Percentiles rank a stretch among this genome's conserved stretches.
phyloP scores from a whole-genome alignment of 148 eudicot genomes.

The Beta vulgaris region DNA sequence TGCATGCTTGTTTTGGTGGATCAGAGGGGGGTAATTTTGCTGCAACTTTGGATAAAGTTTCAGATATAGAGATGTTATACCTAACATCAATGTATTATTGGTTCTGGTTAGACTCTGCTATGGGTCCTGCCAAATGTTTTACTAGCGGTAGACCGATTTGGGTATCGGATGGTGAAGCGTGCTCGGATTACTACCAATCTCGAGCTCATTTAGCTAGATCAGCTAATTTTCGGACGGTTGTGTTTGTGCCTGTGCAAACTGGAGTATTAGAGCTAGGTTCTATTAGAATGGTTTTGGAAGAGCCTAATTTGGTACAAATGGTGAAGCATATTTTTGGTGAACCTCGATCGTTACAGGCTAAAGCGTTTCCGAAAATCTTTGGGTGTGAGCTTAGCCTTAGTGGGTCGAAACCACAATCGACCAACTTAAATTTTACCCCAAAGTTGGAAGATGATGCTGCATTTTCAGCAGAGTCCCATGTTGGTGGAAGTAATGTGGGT shows the following conservation, averaged over 20 bases:
- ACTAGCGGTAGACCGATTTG: conserved; percentile 61
- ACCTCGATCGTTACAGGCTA: conserved; percentile 39
- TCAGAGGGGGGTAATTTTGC: conserved; percentile 45
- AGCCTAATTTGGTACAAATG: conserved; percentile 45
- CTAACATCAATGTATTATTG: conserved; percentile 75
- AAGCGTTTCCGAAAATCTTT: conserved; percentile 58
- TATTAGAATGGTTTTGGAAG: conserved; percentile 50
- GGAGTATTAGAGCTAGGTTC: conserved; percentile 93
- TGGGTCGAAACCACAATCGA: conserved; percentile 43
- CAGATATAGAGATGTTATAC: conserved; percentile 77
- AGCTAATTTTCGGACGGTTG: conserved; percentile 57
- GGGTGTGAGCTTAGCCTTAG: conserved; percentile 81
- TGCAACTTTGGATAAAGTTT: conserved; percentile 49
- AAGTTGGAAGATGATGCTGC: conserved; percentile 62
- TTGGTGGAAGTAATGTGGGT: conserved; percentile 32
- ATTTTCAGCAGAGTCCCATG: conserved; percentile 45
- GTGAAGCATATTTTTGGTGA: conserved; percentile 51
- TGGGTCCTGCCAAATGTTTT: conserved; percentile 75
- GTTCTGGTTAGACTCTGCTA: conserved; percentile 61
- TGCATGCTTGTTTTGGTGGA: conserved; percentile 61
- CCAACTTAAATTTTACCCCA: conserved; percentile 63
- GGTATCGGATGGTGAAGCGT: conserved; percentile 51
- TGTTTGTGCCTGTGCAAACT: conserved; percentile 61
- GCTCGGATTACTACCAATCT: conserved; percentile 62
- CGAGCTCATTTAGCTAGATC: conserved; percentile 59